Conservation (phyloP, 1,284 basidiomycete genomes). For the Schizophyllum amplum region DNA sequence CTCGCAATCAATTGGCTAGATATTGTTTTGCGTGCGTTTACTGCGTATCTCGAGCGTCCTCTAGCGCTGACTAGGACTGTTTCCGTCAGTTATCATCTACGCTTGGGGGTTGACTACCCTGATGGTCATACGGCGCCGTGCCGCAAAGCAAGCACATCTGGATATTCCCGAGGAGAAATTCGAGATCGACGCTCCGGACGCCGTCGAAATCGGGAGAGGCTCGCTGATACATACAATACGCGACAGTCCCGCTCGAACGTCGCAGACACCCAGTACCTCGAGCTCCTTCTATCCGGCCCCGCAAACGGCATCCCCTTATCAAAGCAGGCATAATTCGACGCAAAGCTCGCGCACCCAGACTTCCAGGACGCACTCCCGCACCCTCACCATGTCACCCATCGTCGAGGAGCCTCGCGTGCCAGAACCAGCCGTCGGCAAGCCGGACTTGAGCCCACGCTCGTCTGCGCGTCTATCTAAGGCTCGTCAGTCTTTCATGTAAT, state of each 20-base stretch:
- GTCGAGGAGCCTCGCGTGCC: not conserved
- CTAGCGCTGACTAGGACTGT: not conserved
- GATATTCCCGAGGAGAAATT: not conserved
- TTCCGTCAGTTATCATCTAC: not conserved
- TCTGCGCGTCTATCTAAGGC: not conserved
- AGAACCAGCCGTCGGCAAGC: not conserved
- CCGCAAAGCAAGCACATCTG: not conserved
- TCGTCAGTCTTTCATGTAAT: not conserved
- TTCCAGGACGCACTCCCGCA: not conserved
- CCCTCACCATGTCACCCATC: not conserved
- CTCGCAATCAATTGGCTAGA: constrained; percentile 47
- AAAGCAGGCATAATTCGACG: not conserved
- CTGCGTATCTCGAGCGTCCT: not conserved
- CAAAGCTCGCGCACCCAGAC: not conserved
- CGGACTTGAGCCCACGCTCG: not conserved
- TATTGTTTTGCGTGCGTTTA: constrained; percentile 43
- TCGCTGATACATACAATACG: not conserved
- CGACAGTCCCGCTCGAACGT: not conserved
- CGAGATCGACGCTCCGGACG: not conserved
- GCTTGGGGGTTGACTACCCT: not conserved
- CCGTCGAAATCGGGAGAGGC: not conserved
- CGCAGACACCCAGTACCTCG: not conserved
- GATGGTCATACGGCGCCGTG: not conserved
- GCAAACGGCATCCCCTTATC: not conserved
- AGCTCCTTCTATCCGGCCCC: not conserved